These are phyloP conservation scores for Emericellopsis terricola DNA, from an alignment of 495 filamentous ascomycete species.

Conservation along the genomic window DNA sequence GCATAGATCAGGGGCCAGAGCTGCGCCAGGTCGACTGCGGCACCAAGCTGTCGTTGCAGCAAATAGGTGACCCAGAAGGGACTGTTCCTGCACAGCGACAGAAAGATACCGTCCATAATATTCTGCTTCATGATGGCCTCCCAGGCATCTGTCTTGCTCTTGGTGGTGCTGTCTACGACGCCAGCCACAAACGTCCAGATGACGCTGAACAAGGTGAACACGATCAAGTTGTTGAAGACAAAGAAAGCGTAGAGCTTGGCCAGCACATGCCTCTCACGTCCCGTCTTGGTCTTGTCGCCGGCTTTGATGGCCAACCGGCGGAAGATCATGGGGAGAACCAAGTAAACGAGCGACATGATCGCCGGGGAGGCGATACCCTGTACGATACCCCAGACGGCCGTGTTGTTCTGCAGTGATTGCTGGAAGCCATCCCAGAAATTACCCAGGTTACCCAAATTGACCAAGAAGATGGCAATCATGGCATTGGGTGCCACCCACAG, in stretches of 20 bases:
- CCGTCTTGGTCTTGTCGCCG: slow-evolving; percentile 81
- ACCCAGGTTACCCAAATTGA: slow-evolving; percentile 65
- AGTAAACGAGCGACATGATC: slow-evolving; percentile 72
- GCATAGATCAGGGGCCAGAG: slow-evolving; percentile 62
- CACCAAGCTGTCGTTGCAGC: slow-evolving; percentile 80
- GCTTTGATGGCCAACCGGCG: slow-evolving; percentile 57
- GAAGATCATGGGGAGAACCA: slow-evolving; percentile 81
- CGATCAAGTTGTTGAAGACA: slow-evolving; percentile 88
- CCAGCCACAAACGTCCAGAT: slow-evolving; percentile 52
- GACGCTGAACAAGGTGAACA: slow-evolving; percentile 79
- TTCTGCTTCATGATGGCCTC: slow-evolving; percentile 43
- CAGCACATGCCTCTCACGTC: slow-evolving; percentile 82
- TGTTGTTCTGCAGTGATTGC: slow-evolving; percentile 37
- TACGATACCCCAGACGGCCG: slow-evolving; percentile 60
- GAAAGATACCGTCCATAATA: slow-evolving; percentile 42
- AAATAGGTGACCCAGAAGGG: slow-evolving; percentile 91
- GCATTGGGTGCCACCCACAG: slow-evolving; percentile 93
- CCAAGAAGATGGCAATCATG: slow-evolving; percentile 82
- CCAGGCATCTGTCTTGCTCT: slow-evolving; percentile 41
- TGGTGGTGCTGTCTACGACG: slow-evolving; percentile 35
- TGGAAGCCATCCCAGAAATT: slow-evolving; percentile 66
- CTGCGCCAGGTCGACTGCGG: slow-evolving; percentile 77
- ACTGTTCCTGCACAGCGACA: slow-evolving; percentile 57
- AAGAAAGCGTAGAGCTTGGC: slow-evolving; percentile 91
- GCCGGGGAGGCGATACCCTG: slow-evolving; percentile 93